Conservation (phyloP, 495 filamentous ascomycete genomes). For the Amniculicola lignicola region DNA sequence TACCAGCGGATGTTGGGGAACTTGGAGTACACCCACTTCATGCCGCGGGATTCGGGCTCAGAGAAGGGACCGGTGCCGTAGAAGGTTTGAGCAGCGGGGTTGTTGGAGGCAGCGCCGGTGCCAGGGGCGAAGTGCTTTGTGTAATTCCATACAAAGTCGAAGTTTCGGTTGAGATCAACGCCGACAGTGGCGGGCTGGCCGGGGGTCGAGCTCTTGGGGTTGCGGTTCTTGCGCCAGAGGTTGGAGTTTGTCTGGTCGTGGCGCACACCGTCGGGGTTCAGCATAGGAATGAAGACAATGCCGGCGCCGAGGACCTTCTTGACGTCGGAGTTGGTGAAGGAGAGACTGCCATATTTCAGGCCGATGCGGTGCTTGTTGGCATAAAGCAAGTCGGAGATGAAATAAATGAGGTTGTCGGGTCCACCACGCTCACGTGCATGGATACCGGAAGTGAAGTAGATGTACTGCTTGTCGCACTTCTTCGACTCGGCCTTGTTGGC, state of each 20-base stretch:
- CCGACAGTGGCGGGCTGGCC: conserved; percentile 40
- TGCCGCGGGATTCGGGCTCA: conserved; percentile 50
- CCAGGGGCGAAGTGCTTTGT: conserved; percentile 40
- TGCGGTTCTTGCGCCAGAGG: conserved; percentile 64
- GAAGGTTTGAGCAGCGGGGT: conserved; percentile 53
- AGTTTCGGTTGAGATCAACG: conserved; percentile 63
- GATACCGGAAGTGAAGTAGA: conserved; percentile 40
- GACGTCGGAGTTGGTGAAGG: conserved; percentile 44
- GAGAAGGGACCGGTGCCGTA: conserved; percentile 47
- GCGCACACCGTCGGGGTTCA: conserved; percentile 63
- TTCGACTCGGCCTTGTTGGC: conserved; percentile 34
- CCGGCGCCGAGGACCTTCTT: conserved; percentile 39
- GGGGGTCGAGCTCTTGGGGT: conserved; percentile 39
- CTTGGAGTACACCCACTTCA: conserved; percentile 41
- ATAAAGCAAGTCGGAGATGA: conserved; percentile 40
- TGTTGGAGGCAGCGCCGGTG: conserved; percentile 47
- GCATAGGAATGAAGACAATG: conserved; percentile 54
- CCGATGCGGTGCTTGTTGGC: conserved; percentile 41
- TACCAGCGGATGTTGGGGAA: conserved; percentile 46
- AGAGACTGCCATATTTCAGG: conserved; percentile 42
- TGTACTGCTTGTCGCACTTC: conserved; percentile 35
- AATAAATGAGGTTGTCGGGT: conserved; percentile 41
- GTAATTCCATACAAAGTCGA: conserved; percentile 52
- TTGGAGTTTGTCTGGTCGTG: conserved; percentile 57
- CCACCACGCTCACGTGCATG: conserved; percentile 43